Percentiles rank a stretch among this genome's conserved stretches.
Evolutionary conservation across 257 asterid species (phyloP).

Genomic region (Solanum tarapatanum): DNA sequence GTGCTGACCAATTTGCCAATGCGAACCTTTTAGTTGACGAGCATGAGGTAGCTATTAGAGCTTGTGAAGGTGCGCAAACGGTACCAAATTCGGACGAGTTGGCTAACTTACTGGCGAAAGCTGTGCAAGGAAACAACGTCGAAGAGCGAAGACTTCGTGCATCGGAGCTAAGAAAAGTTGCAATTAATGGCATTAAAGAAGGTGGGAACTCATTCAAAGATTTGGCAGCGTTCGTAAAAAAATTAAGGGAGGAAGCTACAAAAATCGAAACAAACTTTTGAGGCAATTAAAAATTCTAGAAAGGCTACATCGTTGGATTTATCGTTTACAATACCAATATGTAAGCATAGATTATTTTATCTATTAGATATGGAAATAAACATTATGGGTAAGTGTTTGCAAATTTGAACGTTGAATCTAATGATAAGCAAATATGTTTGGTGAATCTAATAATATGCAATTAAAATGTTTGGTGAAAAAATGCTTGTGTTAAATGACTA

Average conservation of each 20-base stretch:
- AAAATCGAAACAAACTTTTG: not conserved
- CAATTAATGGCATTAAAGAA: conserved; percentile 28
- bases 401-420: not conserved
- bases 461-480: not conserved
- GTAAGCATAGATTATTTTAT: not conserved
- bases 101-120: conserved; percentile 13
- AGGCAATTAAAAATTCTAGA: not conserved
- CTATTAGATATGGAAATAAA: not conserved
- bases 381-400: not conserved
- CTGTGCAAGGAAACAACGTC: conserved; percentile 16
- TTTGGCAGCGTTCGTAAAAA: conserved; percentile 21
- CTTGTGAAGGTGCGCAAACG: conserved; percentile 48
- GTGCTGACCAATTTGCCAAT: conserved; percentile 55
- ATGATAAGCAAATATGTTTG: not conserved
- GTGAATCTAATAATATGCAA: not conserved
- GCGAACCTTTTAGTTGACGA: conserved; percentile 55
- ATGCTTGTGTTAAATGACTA: not conserved
- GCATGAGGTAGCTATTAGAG: conserved; percentile 36
- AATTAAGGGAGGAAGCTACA: conserved; percentile 11
- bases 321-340: not conserved
- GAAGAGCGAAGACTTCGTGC: conserved; percentile 17
- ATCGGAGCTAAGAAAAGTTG: conserved; percentile 14
- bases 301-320: not conserved
- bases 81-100: conserved; percentile 29
- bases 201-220: conserved; percentile 46